Evolutionary conservation across 805 yeast species (phyloP).

Genomic region (Yarrowia sp.): DNA sequence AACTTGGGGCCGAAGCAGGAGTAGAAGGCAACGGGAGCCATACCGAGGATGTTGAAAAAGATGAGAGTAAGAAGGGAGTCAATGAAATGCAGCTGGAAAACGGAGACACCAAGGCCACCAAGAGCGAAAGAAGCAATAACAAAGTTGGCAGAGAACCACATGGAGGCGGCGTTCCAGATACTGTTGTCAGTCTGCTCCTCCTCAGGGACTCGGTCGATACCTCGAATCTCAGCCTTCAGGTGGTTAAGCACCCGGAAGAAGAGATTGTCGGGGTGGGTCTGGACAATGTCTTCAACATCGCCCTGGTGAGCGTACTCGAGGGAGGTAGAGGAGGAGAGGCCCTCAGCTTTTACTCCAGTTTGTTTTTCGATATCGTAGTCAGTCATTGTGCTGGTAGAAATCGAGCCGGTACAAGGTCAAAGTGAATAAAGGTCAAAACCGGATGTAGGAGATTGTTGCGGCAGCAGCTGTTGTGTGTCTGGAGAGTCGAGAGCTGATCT

Average conservation of each 20-base stretch:
- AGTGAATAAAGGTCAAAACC: slow-evolving; percentile 37
- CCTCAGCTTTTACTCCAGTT: slow-evolving; percentile 28
- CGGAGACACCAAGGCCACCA: slow-evolving; percentile 73
- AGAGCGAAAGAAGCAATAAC: slow-evolving; percentile 82
- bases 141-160: slow-evolving; percentile 92
- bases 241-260: slow-evolving; percentile 8
- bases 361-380: slow-evolving; percentile 40
- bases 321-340: slow-evolving; percentile 27
- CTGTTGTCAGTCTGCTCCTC: slow-evolving; percentile 76
- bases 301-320: slow-evolving; percentile 13
- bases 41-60: slow-evolving; percentile 77
- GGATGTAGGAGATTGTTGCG: slow-evolving; percentile 18
- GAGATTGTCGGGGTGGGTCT: slow-evolving; percentile 35
- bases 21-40: slow-evolving; percentile 79
- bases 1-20: slow-evolving; percentile 82
- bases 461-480: slow-evolving; percentile 34
- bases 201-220: slow-evolving; percentile 81
- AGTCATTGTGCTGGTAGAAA: slow-evolving; percentile 26
- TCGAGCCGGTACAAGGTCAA: slow-evolving; percentile 38
- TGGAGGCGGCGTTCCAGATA: slow-evolving; percentile 72
- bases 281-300: slow-evolving; percentile 33
- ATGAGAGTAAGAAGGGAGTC: slow-evolving; percentile 69
- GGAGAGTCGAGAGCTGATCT: slow-evolving; percentile 12
- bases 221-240: slow-evolving; percentile 62
- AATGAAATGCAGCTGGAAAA: slow-evolving; percentile 75